Evolutionary conservation across 2,329 filamentous ascomycete genomes (phyloP), one percentile per base, ranked within the genome.

Genomic region (Alternaria metachromatica): DNA sequence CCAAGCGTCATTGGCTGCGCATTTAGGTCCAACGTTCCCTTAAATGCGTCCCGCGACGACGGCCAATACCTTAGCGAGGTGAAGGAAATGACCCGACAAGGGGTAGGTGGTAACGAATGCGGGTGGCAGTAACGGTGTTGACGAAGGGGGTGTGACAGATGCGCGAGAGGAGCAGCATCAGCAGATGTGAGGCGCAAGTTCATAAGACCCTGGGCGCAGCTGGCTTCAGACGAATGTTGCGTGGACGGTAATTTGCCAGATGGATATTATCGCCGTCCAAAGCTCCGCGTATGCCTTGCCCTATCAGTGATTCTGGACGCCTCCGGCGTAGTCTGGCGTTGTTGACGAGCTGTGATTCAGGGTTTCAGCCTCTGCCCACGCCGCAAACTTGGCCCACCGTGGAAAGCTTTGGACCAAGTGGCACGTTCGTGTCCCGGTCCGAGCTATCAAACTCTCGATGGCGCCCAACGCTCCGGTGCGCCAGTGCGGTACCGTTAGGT

Each of bases 291-390:
- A 49, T 51, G 53, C 23, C 58, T 60, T 54, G 58, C 26, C 67
- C 66, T 66, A 67, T 65, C 62, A 58, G 46, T 71, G 60, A 55
- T 51, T 59, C 48, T 46, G 58, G 60, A 64, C 57, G 65, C 67
- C 60, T 44, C 37, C 37, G 37, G 37, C 37, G 37, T 18, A 41
- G 37, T 25, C 55, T 57, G 45, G 60, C 69, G 64, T 54, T 62
- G 25, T 54, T 64, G 57, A 64, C 63, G 66, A 66, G 57, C 44
- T 65, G 66, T 66, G 60, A 67, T 60, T 65, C 62, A 59, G 55
- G 62, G 75, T 78, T 76, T 77, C 75, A 76, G 71, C 67, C 70
- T 72, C 69, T 51, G 55, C 48, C 64, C 56, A 61, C 60, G 69
- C 65, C 65, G 70, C 67, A 67, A 54, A 62, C 67, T 69, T 66